Conservation (phyloP, 2,329 filamentous ascomycete genomes). For the Cercospora sp. region DNA sequence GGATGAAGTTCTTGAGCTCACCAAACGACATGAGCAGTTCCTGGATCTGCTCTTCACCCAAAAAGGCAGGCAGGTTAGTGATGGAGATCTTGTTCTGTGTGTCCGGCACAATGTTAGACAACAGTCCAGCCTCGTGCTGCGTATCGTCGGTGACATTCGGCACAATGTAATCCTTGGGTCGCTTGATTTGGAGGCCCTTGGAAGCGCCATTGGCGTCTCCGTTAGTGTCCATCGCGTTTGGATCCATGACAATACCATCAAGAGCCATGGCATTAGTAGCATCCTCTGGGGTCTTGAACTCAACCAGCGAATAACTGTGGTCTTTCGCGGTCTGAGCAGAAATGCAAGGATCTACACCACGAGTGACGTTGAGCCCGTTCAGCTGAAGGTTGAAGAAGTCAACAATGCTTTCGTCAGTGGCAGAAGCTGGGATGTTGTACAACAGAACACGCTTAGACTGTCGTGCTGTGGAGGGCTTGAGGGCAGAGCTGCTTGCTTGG, state of each 20-base stretch:
- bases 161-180: slow-evolving; percentile 97
- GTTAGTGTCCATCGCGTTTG: slow-evolving; percentile 56
- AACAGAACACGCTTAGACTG: slow-evolving; percentile 91
- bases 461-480: slow-evolving; percentile 89
- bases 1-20: slow-evolving; percentile 84
- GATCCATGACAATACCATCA: slow-evolving; percentile 84
- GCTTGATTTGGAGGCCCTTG: slow-evolving; percentile 70
- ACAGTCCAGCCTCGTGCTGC: slow-evolving; percentile 70
- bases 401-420: slow-evolving; percentile 73
- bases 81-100: slow-evolving; percentile 95
- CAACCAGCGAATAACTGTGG: slow-evolving; percentile 77
- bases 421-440: slow-evolving; percentile 72
- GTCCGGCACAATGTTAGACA: slow-evolving; percentile 81
- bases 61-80: slow-evolving; percentile 81
- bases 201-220: slow-evolving; percentile 55
- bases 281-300: slow-evolving; percentile 85
- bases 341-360: slow-evolving; percentile 79
- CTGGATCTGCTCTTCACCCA: slow-evolving; percentile 86
- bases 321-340: slow-evolving; percentile 80
- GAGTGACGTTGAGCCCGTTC: slow-evolving; percentile 91
- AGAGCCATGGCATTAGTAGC: slow-evolving; percentile 88
- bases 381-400: slow-evolving; percentile 95
- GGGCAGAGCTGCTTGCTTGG: slow-evolving; percentile 68
- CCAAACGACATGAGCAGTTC: slow-evolving; percentile 90
- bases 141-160: slow-evolving; percentile 74